These are phyloP conservation scores for Geotrichum histeridarum DNA, from an alignment of 1,139 yeast species.

Conservation along the genomic window DNA sequence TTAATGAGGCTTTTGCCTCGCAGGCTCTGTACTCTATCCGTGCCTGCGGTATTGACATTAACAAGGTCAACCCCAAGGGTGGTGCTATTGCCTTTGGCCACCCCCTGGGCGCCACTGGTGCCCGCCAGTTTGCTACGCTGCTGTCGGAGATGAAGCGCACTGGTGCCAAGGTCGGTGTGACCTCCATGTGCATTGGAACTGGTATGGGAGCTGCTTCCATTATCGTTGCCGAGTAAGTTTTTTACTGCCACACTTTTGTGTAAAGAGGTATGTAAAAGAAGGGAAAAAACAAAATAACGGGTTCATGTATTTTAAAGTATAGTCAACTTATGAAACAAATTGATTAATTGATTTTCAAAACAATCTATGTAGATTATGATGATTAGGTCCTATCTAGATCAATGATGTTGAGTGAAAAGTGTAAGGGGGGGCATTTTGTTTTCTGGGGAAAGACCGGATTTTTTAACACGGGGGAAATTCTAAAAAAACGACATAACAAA, in stretches of 20 bases:
- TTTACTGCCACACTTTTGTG: no score
- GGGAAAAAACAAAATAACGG: not conserved
- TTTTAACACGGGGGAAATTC: no score
- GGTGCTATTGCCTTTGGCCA: conserved; percentile 97
- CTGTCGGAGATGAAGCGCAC: conserved; percentile 63
- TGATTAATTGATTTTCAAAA: no score
- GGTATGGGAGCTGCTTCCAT: conserved; percentile 98
- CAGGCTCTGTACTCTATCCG: conserved; percentile 78
- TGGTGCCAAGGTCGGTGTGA: conserved; percentile 77
- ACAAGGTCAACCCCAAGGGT: conserved; percentile 83
- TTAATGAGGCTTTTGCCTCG: conserved; percentile 95
- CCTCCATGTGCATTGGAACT: conserved; percentile 96
- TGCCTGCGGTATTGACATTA: conserved; percentile 58
- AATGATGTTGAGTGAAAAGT: no score
- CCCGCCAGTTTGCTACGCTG: conserved; percentile 87
- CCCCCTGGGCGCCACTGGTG: conserved; percentile 94
- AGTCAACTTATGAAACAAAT: no score
- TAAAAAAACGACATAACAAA: no score
- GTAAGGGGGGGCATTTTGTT: no score
- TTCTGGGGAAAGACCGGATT: no score
- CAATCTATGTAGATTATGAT: no score
- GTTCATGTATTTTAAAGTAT: no score
- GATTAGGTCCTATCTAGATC: no score
- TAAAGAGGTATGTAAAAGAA: not conserved
- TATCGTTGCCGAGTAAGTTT: conserved; percentile 58